phyloP scores from a whole-genome alignment of 2,329 filamentous ascomycete genomes.

The Colletotrichum liriopes region DNA sequence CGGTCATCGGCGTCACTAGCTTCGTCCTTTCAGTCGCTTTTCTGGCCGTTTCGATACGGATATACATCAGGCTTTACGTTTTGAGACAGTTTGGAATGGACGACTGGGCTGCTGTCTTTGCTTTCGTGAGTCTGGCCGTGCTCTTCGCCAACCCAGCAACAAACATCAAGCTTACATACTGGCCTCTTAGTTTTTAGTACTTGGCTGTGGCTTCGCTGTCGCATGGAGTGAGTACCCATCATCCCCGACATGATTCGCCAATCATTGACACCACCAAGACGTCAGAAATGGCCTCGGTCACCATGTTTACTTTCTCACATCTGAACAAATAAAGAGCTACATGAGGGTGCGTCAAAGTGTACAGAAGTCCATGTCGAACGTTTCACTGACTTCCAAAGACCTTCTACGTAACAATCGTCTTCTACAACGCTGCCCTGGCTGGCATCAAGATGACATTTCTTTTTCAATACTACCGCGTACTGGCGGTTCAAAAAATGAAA shows the following conservation, averaged over 20 bases:
- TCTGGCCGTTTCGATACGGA: constrained; percentile 29
- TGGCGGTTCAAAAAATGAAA: constrained; percentile 48
- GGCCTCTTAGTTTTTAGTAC: constrained; percentile 18
- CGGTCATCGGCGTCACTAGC: constrained; percentile 9
- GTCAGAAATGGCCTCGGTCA: constrained; percentile 44
- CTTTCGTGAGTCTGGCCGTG: constrained; percentile 44
- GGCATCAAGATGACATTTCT: constrained; percentile 55
- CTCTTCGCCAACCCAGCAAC: too few relatives aligned
- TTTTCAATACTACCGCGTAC: constrained; percentile 56
- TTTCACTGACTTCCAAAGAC: constrained; percentile 42
- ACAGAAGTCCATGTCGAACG: accelerated
- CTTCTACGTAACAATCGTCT: constrained; percentile 51
- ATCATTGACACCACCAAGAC: constrained; percentile 14
- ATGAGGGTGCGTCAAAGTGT: constrained; percentile 5
- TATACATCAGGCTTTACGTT: constrained; percentile 47
- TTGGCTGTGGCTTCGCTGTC: constrained; percentile 28
- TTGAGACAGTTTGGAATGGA: constrained; percentile 49
- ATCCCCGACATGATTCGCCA: too few relatives aligned
- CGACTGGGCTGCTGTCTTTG: constrained; percentile 46
- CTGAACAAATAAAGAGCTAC: constrained; percentile 30
- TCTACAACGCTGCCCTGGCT: constrained; percentile 51
- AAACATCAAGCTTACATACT: not conserved
- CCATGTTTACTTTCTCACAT: constrained; percentile 35
- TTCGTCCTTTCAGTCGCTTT: constrained; percentile 32
- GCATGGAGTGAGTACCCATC: constrained; percentile 28